These are phyloP conservation scores for Rosa lucieae DNA, from an alignment of 306 rosid genomes.

Conservation along the genomic window DNA sequence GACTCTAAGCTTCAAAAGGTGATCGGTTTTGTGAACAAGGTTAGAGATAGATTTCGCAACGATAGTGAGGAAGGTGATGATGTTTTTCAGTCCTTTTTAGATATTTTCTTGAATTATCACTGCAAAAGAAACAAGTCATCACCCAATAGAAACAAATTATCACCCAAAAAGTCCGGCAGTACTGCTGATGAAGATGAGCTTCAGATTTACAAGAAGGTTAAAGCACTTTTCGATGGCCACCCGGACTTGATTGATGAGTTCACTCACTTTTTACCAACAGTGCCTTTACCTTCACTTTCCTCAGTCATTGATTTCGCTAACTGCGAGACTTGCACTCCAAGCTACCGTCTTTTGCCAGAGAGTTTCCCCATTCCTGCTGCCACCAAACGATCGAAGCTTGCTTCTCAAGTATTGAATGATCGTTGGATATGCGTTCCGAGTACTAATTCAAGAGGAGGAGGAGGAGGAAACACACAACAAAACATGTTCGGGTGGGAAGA, in stretches of 20 bases:
- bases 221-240: slow-evolving; percentile 67
- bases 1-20: slow-evolving; percentile 53
- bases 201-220: slow-evolving; percentile 40
- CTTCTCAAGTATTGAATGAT: slow-evolving; percentile 72
- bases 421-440: slow-evolving; percentile 70
- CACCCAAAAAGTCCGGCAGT: slow-evolving; percentile 30
- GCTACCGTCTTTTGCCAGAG: slow-evolving; percentile 80
- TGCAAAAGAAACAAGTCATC: slow-evolving; percentile 27
- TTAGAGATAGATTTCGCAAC: slow-evolving; percentile 75
- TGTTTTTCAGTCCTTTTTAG: slow-evolving; percentile 79
- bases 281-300: background rate
- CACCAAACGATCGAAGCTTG: slow-evolving; percentile 67
- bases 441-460: background rate
- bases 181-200: background rate
- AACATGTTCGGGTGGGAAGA: slow-evolving; percentile 89
- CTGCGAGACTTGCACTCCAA: slow-evolving; percentile 86
- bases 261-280: slow-evolving; percentile 84
- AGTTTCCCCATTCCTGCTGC: slow-evolving; percentile 71
- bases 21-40: slow-evolving; percentile 84
- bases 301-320: slow-evolving; percentile 49
- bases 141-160: slow-evolving; percentile 26
- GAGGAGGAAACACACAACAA: slow-evolving; percentile 30
- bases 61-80: slow-evolving; percentile 32
- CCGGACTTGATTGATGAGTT: slow-evolving; percentile 71
- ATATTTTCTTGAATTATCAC: slow-evolving; percentile 35